These are phyloP conservation scores for Sugiyamaella boreocaroliniensis DNA, from an alignment of 805 yeast genomes.

Conservation along the genomic window DNA sequence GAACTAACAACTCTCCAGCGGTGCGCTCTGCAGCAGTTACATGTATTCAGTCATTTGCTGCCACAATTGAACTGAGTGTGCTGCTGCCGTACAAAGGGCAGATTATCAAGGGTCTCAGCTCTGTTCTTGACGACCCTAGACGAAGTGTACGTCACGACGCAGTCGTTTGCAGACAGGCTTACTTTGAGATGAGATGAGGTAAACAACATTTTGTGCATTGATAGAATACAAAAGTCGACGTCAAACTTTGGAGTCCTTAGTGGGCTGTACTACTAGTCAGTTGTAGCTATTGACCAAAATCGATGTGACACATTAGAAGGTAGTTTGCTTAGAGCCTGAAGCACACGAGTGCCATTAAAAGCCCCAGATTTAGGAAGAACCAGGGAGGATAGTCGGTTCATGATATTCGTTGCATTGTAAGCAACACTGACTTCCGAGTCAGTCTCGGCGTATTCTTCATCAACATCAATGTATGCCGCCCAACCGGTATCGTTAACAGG, in stretches of 20 bases:
- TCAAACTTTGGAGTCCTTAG: too few species aligned
- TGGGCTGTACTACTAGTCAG: neutral
- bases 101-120: slow-evolving; percentile 43
- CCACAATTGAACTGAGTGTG: slow-evolving; percentile 33
- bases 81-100: slow-evolving; percentile 47
- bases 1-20: slow-evolving; percentile 32
- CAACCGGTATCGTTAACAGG: slow-evolving; percentile 29
- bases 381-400: neutral
- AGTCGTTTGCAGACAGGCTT: slow-evolving; percentile 71
- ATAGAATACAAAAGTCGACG: neutral
- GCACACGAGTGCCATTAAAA: neutral
- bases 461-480: slow-evolving; percentile 41
- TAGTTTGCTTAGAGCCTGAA: neutral
- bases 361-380: neutral
- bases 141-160: slow-evolving; percentile 71
- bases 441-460: slow-evolving; percentile 37
- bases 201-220: neutral
- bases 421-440: neutral
- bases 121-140: slow-evolving; percentile 63
- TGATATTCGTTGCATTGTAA: neutral
- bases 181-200: slow-evolving; percentile 44
- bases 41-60: slow-evolving; percentile 47
- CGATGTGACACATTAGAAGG: neutral
- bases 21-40: slow-evolving; percentile 54
- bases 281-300: neutral